Evolutionary conservation across 164 flowering plant species (phyloP), one percentile per base, ranked within the genome.

Genomic region (Sedum album): DNA sequence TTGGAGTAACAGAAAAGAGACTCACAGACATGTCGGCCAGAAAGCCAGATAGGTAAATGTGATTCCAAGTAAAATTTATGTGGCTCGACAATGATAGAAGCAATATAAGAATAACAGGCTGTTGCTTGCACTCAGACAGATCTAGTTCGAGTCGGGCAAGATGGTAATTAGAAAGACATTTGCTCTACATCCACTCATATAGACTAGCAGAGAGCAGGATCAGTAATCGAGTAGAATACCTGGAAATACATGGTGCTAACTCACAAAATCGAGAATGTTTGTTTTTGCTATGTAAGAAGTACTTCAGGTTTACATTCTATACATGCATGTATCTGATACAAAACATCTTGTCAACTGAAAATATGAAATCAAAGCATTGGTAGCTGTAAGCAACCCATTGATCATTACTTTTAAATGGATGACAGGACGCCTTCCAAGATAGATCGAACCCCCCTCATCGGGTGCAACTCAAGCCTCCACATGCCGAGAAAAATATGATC

Each of bases 401-500:
- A 25, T n/a, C 25, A 15, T 31, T 9, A 23, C 25, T 55, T 23
- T 8, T 55, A 17, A 53, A 25, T 2, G 17, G 30, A 26, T 55
- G 60, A 55, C 60, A 55, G 30, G 31, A 25, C 15, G 31, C 17
- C 31, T 55, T 25, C 31, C 60, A 13, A 13, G 31, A 55, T 55
- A 25, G 4, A 23, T 55, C 31, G 14, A 53, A 55, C 0, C 31
- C 60, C 8, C 0, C 66, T 64, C 42, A 64, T 18, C 42, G 66
- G 66, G 66, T 64, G 42, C 66, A 64, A n/a, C 42, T 25, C 42
- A 64, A 33, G 44, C 66, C 66, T 5, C 42, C 42, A n/a, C n/a
- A n/a, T n/a, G n/a, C n/a, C n/a, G n/a, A n/a, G n/a, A n/a, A n/a
- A n/a, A n/a, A n/a, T n/a, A n/a, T n/a, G n/a, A n/a, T n/a, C n/a